Evolutionary conservation across 768 basidiomycete species (phyloP), one percentile per base, ranked within the genome.

Genomic region (Mycena epipterygia): DNA sequence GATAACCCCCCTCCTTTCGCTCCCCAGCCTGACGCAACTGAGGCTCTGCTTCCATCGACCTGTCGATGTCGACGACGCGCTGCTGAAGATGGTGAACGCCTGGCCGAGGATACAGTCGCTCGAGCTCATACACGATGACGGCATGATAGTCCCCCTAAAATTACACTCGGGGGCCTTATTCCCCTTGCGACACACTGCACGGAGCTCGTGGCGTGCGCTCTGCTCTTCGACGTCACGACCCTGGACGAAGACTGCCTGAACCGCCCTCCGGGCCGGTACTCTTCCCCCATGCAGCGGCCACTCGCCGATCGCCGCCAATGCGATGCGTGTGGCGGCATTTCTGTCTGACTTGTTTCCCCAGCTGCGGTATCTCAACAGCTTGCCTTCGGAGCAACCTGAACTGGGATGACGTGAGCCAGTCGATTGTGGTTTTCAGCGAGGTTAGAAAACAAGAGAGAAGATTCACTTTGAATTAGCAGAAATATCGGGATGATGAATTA

Each of bases 281-380:
- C 30, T 58, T 37, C 35, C 14, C 35, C 35, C 35, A 37, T 14
- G 8, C 35, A 37, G 35, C 35, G 35, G 35, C 35, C 11, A 9
- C 27, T 58, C 56, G 8, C 56, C 41, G 56, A 42, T 58, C 6
- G 19, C 14, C 39, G 25, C n/a, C n/a, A n/a, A 42, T 14, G 25
- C n/a, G 25, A 12, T 42, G 11, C 14, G 17, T 5, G 39, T 58
- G 17, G 56, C 56, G 0, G 56, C 56, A 11, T 58, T 58, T 16
- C 35, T 58, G 39, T 41, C 56, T 21, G 56, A 58, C 30, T 42
- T 58, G 41, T 41, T 58, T 27, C 56, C 56, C 41, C 6, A 58
- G 39, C 13, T 58, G 56, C 56, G 23, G 12, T 12, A 27, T 8
- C 6, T 55, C 21, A 19, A 25, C 25, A 37, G 8, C 14, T 37